These are phyloP conservation scores for Cynanchum wilfordii DNA, from an alignment of 257 asterid species.

Conservation along the genomic window DNA sequence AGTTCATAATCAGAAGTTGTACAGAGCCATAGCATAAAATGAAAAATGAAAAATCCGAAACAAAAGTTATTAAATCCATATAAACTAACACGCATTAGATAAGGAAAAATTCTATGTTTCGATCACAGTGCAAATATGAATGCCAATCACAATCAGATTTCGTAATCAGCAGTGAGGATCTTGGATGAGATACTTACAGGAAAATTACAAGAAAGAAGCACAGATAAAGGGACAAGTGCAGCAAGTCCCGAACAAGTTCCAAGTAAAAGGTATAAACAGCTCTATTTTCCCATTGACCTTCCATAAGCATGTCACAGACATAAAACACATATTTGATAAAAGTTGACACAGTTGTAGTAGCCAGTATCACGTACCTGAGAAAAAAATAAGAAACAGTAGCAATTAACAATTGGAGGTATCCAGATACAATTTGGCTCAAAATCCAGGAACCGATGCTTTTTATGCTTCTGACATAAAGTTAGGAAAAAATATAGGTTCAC, in stretches of 20 bases:
- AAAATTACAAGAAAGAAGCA: slow-evolving; percentile 95
- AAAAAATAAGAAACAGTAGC: slow-evolving; percentile 7
- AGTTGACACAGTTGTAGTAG: slow-evolving; percentile 78
- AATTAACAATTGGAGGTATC: not conserved
- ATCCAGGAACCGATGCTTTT: not conserved
- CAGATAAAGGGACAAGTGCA: slow-evolving; percentile 91
- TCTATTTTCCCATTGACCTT: slow-evolving; percentile 97
- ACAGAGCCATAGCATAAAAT: not conserved
- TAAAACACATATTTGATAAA: slow-evolving; percentile 77
- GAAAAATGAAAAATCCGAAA: not conserved
- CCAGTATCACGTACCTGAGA: slow-evolving; percentile 87
- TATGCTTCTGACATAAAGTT: not conserved
- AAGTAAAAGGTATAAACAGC: slow-evolving; percentile 93
- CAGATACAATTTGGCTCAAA: not conserved
- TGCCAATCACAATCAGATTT: not conserved
- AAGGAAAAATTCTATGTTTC: not conserved
- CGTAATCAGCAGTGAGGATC: not conserved
- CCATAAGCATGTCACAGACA: slow-evolving; percentile 91
- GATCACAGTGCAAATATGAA: not conserved
- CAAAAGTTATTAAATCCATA: not conserved
- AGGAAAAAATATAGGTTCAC: not conserved
- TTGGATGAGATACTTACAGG: slow-evolving; percentile 52
- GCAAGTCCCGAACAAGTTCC: slow-evolving; percentile 84
- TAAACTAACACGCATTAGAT: not conserved
- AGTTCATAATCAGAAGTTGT: not conserved